Evolutionary conservation across 768 basidiomycete genomes (phyloP), one percentile per base, ranked within the genome.

Genomic region (Neoboletus brunneissimus): DNA sequence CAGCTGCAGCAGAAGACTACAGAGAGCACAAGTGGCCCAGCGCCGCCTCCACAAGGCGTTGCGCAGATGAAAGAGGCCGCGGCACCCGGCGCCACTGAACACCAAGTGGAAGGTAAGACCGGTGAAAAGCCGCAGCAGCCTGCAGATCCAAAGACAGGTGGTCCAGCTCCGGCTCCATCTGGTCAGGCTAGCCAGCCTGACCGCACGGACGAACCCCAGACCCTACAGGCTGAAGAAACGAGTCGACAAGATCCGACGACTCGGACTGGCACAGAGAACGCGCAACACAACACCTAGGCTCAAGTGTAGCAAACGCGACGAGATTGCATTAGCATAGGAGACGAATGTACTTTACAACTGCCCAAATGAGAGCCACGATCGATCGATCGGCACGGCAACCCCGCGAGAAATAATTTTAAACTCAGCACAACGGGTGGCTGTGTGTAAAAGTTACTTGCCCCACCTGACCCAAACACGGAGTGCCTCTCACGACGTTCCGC

Each of bases 31-130:
- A n/a, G n/a, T n/a, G n/a, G n/a, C n/a, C n/a, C n/a, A n/a, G n/a
- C n/a, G n/a, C n/a, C n/a, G n/a, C n/a, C n/a, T n/a, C n/a, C n/a
- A 53, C 63, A 71, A 31, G 81, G 80, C 0, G 43, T 79, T 37
- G 73, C 70, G 1, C 69, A 31, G 34, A 44, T 71, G n/a, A 70
- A 55, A 38, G 68, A 68, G 5, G n/a, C n/a, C 1, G 2, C 55
- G 0, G 22, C 2, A 5, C 41, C 59, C 11, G 22, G 11, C 16
- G 16, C 22, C 10, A 18, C 56, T 8, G 53, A 46, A 22, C 2
- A 51, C 3, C 31, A 22, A 4, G 12, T 13, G 13, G 32, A 50
- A 10, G 18, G 32, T 11, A 34, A 45, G 38, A 2, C 16, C 0
- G 55, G 15, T 11, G 51, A 34, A 1, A 31, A 40, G 12, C 37